A percentile compares a stretch with the other conserved stretches of the same genome.
Conservation (phyloP, 2,329 filamentous ascomycete species). For the Neofusicoccum laricinum region DNA sequence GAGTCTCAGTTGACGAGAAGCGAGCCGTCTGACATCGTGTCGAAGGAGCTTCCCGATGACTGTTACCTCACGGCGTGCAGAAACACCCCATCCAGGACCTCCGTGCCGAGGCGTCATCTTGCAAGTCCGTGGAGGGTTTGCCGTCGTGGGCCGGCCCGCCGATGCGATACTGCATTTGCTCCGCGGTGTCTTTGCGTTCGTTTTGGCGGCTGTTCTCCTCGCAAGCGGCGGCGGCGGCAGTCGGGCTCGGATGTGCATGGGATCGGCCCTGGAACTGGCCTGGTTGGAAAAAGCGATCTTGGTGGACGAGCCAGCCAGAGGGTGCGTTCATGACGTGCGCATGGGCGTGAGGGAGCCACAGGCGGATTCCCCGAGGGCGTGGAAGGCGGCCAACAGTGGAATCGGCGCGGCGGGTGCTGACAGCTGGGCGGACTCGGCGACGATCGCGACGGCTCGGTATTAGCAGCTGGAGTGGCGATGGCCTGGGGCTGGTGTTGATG, state of each 20-base stretch:
- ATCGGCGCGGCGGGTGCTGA: not conserved
- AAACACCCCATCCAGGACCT: not conserved
- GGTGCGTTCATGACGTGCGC: conserved; percentile 4
- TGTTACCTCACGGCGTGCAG: not conserved
- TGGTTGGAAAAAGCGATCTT: conserved; percentile 13
- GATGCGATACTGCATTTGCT: not conserved
- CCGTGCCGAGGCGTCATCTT: not conserved
- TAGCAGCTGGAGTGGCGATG: not conserved
- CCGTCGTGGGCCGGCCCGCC: not conserved
- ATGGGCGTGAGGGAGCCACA: not conserved
- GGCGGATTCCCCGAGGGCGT: not conserved
- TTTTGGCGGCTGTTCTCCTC: not conserved
- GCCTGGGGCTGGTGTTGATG: not conserved
- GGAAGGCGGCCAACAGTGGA: not conserved
- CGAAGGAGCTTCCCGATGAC: not conserved
- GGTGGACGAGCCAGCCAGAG: conserved; percentile 10
- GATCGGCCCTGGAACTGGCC: not conserved
- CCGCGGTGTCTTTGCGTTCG: not conserved
- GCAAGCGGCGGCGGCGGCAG: no score
- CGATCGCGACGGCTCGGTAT: not conserved
- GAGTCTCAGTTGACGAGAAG: not conserved
- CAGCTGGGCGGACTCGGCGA: not conserved
- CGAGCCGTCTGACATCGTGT: not conserved
- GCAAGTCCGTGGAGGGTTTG: not conserved
- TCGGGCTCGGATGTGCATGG: not conserved